Percentiles rank a stretch among this genome's conserved stretches.
phyloP scores from a whole-genome alignment of 1,284 basidiomycete genomes.

The Fomitopsis palustris region DNA sequence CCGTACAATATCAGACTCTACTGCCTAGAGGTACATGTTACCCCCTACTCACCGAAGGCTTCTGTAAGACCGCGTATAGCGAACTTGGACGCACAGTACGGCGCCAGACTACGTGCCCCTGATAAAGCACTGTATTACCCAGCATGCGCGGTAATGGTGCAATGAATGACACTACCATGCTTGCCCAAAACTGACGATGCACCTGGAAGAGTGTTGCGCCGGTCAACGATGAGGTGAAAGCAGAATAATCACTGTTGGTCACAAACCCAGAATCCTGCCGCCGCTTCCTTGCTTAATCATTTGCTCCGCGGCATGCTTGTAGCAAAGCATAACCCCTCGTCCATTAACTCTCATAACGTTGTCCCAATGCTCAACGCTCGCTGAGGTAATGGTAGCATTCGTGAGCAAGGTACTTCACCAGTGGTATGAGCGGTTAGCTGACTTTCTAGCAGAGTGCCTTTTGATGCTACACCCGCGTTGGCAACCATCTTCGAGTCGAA shows the following conservation, averaged over 20 bases:
- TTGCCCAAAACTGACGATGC: constrained; percentile 24
- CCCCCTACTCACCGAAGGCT: constrained; percentile 1
- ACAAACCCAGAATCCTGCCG: constrained; percentile 29
- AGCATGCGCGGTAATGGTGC: neutral
- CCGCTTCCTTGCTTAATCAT: constrained; percentile 25
- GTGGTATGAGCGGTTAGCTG: constrained; percentile 8
- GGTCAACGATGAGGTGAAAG: no score
- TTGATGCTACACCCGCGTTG: constrained; percentile 27
- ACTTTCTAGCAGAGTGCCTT: constrained; percentile 17
- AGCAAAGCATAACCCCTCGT: constrained; percentile 29
- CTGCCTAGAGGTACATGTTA: neutral
- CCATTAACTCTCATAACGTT: constrained; percentile 25
- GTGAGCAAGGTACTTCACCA: no score
- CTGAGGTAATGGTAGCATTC: constrained; percentile 1
- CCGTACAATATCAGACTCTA: neutral
- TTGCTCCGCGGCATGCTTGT: constrained; percentile 28
- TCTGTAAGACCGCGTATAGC: constrained; percentile 25
- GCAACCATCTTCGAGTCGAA: constrained; percentile 30
- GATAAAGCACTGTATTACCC: neutral
- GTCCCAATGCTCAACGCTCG: constrained; percentile 19
- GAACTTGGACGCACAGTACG: constrained; percentile 22
- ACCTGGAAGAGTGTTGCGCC: neutral
- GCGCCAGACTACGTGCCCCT: neutral
- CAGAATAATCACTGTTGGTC: neutral
- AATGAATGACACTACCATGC: constrained; percentile 11